Evolutionary conservation across 768 basidiomycete genomes (phyloP).

Genomic region (Leccinum barrowsii): DNA sequence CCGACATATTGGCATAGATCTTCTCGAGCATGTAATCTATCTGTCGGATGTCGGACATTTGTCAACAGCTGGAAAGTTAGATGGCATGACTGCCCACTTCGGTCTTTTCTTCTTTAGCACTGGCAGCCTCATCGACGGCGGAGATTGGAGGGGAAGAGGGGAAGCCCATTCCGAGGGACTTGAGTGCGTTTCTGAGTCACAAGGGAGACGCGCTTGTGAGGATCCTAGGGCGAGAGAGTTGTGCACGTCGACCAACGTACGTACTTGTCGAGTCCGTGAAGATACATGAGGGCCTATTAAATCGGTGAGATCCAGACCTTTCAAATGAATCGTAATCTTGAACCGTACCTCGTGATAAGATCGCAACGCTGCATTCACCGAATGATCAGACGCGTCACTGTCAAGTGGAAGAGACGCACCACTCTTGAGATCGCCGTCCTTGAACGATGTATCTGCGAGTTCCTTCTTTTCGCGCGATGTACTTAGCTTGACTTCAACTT

Average conservation of each 20-base stretch:
- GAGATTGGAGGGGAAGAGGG: slow-evolving; percentile 11
- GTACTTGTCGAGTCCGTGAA: slow-evolving; percentile 76
- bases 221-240: background rate
- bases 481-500: slow-evolving; percentile 47
- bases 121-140: slow-evolving; percentile 29
- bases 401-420: slow-evolving; percentile 42
- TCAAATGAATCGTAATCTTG: background rate
- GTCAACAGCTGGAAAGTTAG: background rate
- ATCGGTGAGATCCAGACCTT: slow-evolving; percentile 3
- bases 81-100: slow-evolving; percentile 44
- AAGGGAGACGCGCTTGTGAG: slow-evolving; percentile 3
- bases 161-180: slow-evolving; percentile 43
- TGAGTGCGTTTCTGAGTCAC: slow-evolving; percentile 47
- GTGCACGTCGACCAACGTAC: slow-evolving; percentile 37
- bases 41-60: slow-evolving; percentile 41
- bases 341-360: slow-evolving; percentile 67
- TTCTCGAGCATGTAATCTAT: slow-evolving; percentile 75
- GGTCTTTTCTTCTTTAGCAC: slow-evolving; percentile 51
- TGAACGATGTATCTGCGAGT: slow-evolving; percentile 64
- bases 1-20: slow-evolving; percentile 82
- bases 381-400: background rate
- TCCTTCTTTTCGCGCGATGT: slow-evolving; percentile 69
- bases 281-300: slow-evolving; percentile 62
- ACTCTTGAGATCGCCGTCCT: slow-evolving; percentile 54
- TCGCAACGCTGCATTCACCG: slow-evolving; percentile 49